Conservation (phyloP, 2,329 filamentous ascomycete species). For the Neonectria faginata region DNA sequence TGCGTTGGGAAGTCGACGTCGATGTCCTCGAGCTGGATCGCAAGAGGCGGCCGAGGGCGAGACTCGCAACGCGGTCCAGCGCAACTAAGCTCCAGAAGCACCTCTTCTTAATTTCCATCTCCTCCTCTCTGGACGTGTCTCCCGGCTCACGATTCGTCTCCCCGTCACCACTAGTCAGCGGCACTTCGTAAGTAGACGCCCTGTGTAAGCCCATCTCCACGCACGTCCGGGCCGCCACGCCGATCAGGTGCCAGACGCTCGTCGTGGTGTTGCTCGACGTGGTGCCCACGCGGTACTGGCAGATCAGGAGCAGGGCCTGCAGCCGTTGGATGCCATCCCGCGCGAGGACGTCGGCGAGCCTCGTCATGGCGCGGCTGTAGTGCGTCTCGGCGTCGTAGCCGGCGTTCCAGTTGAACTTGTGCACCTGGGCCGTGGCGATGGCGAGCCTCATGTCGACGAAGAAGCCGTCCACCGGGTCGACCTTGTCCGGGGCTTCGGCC, state of each 20-base stretch:
- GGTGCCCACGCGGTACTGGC: slow-evolving; percentile 57
- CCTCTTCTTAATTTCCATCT: slow-evolving; percentile 51
- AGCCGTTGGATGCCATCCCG: slow-evolving; percentile 51
- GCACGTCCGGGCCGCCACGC: slow-evolving; percentile 55
- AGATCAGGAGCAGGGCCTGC: slow-evolving; percentile 57
- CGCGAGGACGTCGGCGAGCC: slow-evolving; percentile 52
- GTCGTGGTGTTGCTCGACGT: slow-evolving; percentile 53
- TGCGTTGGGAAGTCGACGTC: slow-evolving; percentile 51
- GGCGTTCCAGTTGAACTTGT: slow-evolving; percentile 59
- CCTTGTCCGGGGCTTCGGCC: slow-evolving; percentile 34
- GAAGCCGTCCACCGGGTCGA: slow-evolving; percentile 50
- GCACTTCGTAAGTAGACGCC: slow-evolving; percentile 49
- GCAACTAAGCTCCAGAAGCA: slow-evolving; percentile 59
- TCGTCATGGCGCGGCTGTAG: slow-evolving; percentile 53
- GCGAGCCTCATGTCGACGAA: slow-evolving; percentile 58
- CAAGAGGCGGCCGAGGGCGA: slow-evolving; percentile 54
- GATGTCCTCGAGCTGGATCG: slow-evolving; percentile 55
- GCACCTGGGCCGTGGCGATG: slow-evolving; percentile 56
- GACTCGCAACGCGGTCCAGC: slow-evolving; percentile 52
- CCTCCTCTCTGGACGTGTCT: slow-evolving; percentile 30
- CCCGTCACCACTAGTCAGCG: background rate
- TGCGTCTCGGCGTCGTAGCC: slow-evolving; percentile 57
- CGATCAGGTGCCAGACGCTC: slow-evolving; percentile 59
- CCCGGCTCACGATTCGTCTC: background rate
- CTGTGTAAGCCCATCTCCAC: slow-evolving; percentile 56